Conservation (phyloP, 2,329 filamentous ascomycete genomes). For the Botrytis porri region DNA sequence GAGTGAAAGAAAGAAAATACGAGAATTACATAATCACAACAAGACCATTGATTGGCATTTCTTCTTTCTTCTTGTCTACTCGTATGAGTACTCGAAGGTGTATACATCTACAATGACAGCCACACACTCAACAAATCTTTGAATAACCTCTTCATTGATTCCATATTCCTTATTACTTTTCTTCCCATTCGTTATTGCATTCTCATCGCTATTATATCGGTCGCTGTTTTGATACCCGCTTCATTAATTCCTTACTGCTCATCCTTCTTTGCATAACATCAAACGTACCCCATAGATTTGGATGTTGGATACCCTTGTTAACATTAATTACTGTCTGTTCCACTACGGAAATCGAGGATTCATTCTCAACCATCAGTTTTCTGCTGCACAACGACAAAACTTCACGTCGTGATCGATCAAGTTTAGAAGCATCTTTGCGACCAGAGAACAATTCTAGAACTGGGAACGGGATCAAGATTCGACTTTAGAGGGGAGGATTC, state of each 20-base stretch:
- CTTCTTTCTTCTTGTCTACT: neutral
- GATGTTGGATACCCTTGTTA: constrained; percentile 10
- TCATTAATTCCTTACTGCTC: neutral
- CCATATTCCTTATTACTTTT: neutral
- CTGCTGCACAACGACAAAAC: constrained; percentile 11
- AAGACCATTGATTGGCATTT: neutral
- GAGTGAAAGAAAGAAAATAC: neutral
- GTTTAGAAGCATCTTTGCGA: constrained; percentile 2
- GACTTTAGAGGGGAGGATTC: neutral
- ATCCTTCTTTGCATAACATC: constrained; percentile 2
- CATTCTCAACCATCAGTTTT: constrained; percentile 9
- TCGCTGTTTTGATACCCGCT: neutral
- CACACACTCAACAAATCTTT: neutral
- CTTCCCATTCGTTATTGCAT: neutral
- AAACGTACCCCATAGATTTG: neutral
- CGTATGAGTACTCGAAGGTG: no score
- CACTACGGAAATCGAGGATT: neutral
- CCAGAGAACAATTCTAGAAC: neutral
- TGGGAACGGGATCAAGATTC: neutral
- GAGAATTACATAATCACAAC: neutral
- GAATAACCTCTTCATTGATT: constrained; percentile 9
- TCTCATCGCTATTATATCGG: neutral
- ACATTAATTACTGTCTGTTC: neutral
- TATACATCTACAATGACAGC: neutral
- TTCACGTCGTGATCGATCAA: constrained; percentile 15